Evolutionary conservation across 805 yeast genomes (phyloP), one percentile per base, ranked within the genome.

Genomic region (Teunomyces gatunensis): DNA sequence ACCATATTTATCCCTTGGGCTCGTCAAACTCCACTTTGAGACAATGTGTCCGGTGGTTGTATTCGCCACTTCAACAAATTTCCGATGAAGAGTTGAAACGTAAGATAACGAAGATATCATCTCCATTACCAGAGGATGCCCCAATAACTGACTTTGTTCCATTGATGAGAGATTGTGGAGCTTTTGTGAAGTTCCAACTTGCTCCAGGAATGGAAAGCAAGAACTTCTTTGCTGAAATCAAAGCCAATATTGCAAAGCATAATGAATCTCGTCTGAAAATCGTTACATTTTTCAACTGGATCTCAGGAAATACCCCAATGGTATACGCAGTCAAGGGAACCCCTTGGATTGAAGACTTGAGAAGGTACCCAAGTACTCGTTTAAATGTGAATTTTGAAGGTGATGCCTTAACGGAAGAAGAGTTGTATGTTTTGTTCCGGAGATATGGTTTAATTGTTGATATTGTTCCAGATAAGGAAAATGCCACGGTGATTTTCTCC

Each of bases 261-360:
- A 58, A 54, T 36, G 49, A 23, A 7, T 45, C 42, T 21, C 47
- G 47, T 29, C 42, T 37, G 20, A 49, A 53, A 34, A 40, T 50
- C 3, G 21, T 56, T 6, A 46, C 39, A 4, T 27, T 57, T 2
- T 20, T 43, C 13, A 54, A 54, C 40, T 34, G 33, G 3, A 4
- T 59, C 1, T 55, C 50, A 39, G 56, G 54, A 13, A 50, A 57
- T 1, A 70, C 66, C 47, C 86, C 85, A 2, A 69, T 71, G 49
- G 85, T 78, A 45, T 84, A 75, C 58, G 83, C 87, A 0, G 97
- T 94, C 0, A 84, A 86, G 56, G 99, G 99, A 51, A 73, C 79
- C 1, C 99, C 99, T 0, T 92, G 97, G 97, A 86, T 94, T 50
- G 98, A 92, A 68, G 99, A 94, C 62, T 72, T 94, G 63, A 79